Conservation (phyloP, 169 alveolate genomes). For the Plasmodium relictum region DNA sequence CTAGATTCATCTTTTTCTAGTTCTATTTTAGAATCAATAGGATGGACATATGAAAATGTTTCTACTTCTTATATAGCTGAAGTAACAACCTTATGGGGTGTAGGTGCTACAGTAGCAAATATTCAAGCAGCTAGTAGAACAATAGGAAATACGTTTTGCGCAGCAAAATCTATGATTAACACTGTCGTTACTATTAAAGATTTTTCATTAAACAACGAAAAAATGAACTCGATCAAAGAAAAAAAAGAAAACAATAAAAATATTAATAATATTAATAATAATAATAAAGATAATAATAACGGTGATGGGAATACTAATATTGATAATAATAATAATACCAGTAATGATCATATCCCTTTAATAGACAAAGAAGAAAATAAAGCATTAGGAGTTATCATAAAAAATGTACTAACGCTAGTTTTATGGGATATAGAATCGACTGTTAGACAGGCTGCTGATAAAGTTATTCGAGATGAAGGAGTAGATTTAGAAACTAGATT, state of each 20-base stretch:
- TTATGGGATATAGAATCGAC: slow-evolving; percentile 86
- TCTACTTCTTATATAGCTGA: slow-evolving; percentile 82
- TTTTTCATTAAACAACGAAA: slow-evolving; percentile 14
- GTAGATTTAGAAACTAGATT: slow-evolving; percentile 76
- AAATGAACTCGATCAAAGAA: background rate
- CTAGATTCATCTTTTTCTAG: slow-evolving; percentile 79
- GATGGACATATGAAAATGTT: slow-evolving; percentile 85
- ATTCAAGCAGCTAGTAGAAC: slow-evolving; percentile 82
- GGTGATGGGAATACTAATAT: background rate
- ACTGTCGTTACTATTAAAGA: slow-evolving; percentile 40
- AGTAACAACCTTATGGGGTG: slow-evolving; percentile 84
- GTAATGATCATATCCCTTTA: background rate
- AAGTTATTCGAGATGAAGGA: slow-evolving; percentile 82
- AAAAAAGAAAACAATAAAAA: background rate
- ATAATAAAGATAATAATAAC: background rate
- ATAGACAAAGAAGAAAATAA: slow-evolving; percentile 61
- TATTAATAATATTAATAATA: background rate
- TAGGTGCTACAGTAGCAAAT: slow-evolving; percentile 83
- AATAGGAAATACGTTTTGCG: slow-evolving; percentile 27
- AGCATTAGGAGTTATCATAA: slow-evolving; percentile 57
- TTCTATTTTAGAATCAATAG: slow-evolving; percentile 83
- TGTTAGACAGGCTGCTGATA: slow-evolving; percentile 81
- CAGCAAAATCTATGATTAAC: slow-evolving; percentile 29
- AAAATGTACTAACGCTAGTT: slow-evolving; percentile 78
- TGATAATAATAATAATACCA: background rate